These are phyloP conservation scores for Phaseolus coccineus DNA, from an alignment of 331 rosid species.

Conservation along the genomic window DNA sequence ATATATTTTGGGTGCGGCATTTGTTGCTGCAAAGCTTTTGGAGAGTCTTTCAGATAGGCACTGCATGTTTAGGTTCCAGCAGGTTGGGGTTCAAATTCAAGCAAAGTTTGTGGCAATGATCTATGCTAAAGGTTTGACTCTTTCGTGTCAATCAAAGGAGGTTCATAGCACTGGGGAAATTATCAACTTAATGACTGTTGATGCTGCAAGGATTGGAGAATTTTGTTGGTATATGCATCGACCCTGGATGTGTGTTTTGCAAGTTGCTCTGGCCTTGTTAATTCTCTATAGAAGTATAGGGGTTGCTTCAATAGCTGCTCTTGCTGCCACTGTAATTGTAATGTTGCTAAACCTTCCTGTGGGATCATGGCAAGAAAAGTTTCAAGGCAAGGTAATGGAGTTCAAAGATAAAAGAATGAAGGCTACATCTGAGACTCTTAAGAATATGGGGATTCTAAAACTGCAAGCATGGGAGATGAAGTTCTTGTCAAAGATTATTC, in stretches of 20 bases:
- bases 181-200: constrained; percentile 80
- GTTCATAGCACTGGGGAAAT: constrained; percentile 74
- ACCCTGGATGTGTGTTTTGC: constrained; percentile 71
- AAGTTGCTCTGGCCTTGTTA: constrained; percentile 68
- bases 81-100: constrained; percentile 61
- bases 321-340: constrained; percentile 67
- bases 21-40: constrained; percentile 69
- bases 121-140: constrained; percentile 71
- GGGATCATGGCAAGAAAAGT: constrained; percentile 72
- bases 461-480: constrained; percentile 95
- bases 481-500: constrained; percentile 70
- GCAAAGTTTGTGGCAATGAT: constrained; percentile 67
- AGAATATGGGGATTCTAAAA: constrained; percentile 89
- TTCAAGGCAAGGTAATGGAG: constrained; percentile 77
- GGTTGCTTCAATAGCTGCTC: constrained; percentile 69
- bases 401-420: constrained; percentile 86
- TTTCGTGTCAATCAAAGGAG: constrained; percentile 73
- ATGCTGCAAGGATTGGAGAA: constrained; percentile 77
- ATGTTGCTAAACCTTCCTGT: constrained; percentile 78
- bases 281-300: constrained; percentile 81
- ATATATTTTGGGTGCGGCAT: constrained; percentile 60
- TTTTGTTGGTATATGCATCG: constrained; percentile 78
- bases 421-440: constrained; percentile 71
- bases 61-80: constrained; percentile 65
- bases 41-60: constrained; percentile 74